Evolutionary conservation across 805 yeast genomes (phyloP).

Genomic region (Candida saitoana): DNA sequence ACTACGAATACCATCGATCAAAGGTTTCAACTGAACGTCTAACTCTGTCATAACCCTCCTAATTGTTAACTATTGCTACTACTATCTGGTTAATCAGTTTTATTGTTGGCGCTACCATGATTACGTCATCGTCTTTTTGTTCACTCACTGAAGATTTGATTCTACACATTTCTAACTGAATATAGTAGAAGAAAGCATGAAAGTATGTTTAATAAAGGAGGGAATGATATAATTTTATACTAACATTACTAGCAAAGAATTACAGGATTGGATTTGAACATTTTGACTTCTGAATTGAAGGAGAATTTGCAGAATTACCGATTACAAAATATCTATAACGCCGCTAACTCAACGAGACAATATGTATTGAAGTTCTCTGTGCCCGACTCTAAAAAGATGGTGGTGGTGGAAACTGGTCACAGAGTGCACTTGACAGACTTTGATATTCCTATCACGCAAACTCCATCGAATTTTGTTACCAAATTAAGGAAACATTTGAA

Average conservation of each 20-base stretch:
- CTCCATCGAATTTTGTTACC: conserved; percentile 81
- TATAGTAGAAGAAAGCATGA: no score
- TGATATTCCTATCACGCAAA: conserved; percentile 73
- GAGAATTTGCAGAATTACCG: conserved; percentile 58
- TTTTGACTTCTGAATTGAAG: conserved; percentile 64
- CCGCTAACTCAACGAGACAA: conserved; percentile 66
- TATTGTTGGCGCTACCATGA: background rate
- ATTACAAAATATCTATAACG: conserved; percentile 80
- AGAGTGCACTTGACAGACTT: conserved; percentile 74
- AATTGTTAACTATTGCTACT: no score
- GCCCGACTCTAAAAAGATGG: conserved; percentile 73
- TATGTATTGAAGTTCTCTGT: conserved; percentile 74
- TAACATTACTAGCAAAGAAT: conserved; percentile 64
- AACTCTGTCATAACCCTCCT: conserved; percentile 4
- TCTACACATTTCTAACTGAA: background rate
- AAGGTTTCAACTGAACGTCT: conserved; percentile 18
- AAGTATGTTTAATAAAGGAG: background rate
- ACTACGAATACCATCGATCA: conserved; percentile 26
- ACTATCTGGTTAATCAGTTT: background rate
- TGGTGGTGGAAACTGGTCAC: conserved; percentile 84
- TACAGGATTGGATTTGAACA: conserved; percentile 75
- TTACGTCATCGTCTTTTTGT: no score
- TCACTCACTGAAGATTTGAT: background rate
- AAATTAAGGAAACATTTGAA: conserved; percentile 85
- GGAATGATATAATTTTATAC: background rate